Conservation (phyloP, 305 asterid genomes). For the Fraxinus dipetala region DNA sequence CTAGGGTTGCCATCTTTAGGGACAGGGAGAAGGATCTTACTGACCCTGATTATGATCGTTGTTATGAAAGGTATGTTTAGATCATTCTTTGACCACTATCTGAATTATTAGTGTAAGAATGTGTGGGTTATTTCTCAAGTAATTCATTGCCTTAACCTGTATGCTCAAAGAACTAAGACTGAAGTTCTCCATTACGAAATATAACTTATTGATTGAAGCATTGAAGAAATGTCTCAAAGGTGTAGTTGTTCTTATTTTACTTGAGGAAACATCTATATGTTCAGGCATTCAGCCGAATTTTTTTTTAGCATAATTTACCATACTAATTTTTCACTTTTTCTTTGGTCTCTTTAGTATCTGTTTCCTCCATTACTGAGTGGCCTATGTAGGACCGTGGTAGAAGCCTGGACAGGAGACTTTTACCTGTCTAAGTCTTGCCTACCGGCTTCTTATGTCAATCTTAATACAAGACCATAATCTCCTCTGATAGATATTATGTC, state of each 20-base stretch:
- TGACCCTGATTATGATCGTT: slow-evolving; percentile 92
- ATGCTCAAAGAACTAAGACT: neutral
- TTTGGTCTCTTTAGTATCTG: neutral
- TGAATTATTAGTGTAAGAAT: neutral
- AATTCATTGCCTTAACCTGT: neutral
- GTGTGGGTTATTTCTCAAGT: neutral
- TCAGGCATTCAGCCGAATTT: neutral
- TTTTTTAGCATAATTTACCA: neutral
- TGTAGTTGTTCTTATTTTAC: neutral
- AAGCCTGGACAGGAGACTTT: neutral
- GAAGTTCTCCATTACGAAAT: neutral
- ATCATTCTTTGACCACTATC: neutral
- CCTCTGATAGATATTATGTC: neutral
- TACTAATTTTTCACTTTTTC: neutral
- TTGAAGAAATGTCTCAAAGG: neutral
- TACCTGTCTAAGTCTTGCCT: neutral
- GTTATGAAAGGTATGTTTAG: slow-evolving; percentile 59
- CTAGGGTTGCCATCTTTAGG: slow-evolving; percentile 71
- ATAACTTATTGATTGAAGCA: neutral
- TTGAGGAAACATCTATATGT: neutral
- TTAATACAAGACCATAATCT: neutral
- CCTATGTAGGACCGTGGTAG: neutral
- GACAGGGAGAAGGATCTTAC: slow-evolving; percentile 84
- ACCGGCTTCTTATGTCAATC: neutral
- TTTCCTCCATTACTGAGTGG: neutral